A percentile compares a stretch with the other conserved stretches of the same genome.
phyloP scores from a whole-genome alignment of 345 rosid genomes.

The Lepidium sativum region DNA sequence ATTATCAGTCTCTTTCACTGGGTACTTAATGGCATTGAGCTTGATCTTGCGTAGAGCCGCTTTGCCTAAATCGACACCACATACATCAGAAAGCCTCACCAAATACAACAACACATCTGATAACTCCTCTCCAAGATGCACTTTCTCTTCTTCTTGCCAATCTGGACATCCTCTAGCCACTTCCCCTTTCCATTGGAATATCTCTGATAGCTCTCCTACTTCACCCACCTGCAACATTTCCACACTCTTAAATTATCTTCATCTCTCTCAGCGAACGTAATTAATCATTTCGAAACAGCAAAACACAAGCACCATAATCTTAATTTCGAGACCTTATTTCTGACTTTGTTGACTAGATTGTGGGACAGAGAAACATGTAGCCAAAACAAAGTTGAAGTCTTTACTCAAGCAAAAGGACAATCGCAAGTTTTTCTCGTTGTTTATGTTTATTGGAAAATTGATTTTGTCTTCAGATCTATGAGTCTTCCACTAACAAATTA shows the following conservation, averaged over 20 bases:
- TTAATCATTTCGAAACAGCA: not conserved
- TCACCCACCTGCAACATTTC: constrained; percentile 61
- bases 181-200: constrained; percentile 98
- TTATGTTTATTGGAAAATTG: too few relatives aligned
- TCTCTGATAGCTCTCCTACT: constrained; percentile 88
- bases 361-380: not conserved
- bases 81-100: constrained; percentile 74
- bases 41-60: constrained; percentile 72
- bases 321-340: too few relatives aligned
- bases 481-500: not conserved
- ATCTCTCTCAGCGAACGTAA: too few relatives aligned
- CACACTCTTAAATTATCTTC: not conserved
- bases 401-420: not conserved
- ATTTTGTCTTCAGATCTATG: not conserved
- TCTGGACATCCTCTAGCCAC: constrained; percentile 73
- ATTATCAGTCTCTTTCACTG: constrained; percentile 27
- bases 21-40: constrained; percentile 86
- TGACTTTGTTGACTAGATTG: not conserved
- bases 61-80: constrained; percentile 72
- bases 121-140: constrained; percentile 81
- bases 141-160: constrained; percentile 82
- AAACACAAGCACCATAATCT: too few relatives aligned
- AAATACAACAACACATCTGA: constrained; percentile 89
- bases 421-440: not conserved
- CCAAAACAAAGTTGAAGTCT: not conserved